Percentiles rank a stretch among this genome's conserved stretches.
Conservation (phyloP, 306 rosid species). For the Inga laurina region DNA sequence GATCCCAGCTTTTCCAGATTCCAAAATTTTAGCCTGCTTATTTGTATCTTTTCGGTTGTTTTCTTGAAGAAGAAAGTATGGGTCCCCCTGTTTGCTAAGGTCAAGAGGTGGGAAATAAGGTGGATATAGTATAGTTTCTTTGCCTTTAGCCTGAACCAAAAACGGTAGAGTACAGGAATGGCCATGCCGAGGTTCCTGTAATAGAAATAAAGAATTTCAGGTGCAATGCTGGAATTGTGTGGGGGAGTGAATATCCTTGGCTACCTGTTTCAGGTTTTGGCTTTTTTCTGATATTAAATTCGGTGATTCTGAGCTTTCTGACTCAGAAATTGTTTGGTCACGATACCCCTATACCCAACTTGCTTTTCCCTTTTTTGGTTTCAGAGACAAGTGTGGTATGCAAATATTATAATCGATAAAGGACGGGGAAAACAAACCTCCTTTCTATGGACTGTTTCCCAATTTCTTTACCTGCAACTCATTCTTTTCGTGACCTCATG, state of each 20-base stretch:
- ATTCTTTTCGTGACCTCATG: conserved; percentile 27
- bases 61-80: conserved; percentile 32
- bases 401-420: background rate
- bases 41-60: conserved; percentile 9
- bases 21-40: background rate
- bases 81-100: conserved; percentile 15
- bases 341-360: conserved; percentile 30
- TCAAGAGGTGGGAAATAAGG: background rate
- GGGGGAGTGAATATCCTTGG: conserved; percentile 43
- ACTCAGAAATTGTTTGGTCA: conserved; percentile 62
- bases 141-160: background rate
- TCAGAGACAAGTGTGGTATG: background rate
- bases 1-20: conserved; percentile 18
- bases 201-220: conserved; percentile 19
- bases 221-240: conserved; percentile 36
- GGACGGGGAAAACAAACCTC: background rate
- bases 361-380: conserved; percentile 26
- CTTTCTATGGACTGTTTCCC: conserved; percentile 4
- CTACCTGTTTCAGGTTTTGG: conserved; percentile 34
- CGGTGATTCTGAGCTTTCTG: conserved; percentile 65
- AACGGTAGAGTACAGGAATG: background rate
- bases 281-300: conserved; percentile 38
- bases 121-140: conserved; percentile 22
- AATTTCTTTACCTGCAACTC: conserved; percentile 30
- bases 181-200: conserved; percentile 7